Percentiles rank a stretch among this genome's conserved stretches.
These are phyloP conservation scores for Ploettnerulaceae sp. DNA, from an alignment of 2,329 filamentous ascomycete species.

Conservation along the genomic window DNA sequence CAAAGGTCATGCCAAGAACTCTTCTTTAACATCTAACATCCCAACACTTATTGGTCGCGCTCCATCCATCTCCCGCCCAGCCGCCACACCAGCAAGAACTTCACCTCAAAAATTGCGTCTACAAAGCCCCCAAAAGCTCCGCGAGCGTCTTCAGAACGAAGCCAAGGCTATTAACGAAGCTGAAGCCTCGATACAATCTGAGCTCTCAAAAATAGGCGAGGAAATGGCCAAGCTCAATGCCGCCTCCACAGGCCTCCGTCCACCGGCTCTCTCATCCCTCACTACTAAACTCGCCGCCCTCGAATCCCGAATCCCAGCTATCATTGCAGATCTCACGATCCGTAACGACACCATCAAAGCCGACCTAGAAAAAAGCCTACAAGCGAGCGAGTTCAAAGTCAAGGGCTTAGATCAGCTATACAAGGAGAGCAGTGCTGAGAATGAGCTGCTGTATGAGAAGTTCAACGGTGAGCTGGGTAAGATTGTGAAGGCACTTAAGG, in stretches of 20 bases:
- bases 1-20: slow-evolving; percentile 27
- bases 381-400: slow-evolving; percentile 71
- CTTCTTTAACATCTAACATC: slow-evolving; percentile 32
- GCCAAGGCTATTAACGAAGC: slow-evolving; percentile 68
- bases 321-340: slow-evolving; percentile 54
- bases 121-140: slow-evolving; percentile 68
- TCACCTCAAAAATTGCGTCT: slow-evolving; percentile 51
- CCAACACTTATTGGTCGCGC: slow-evolving; percentile 26
- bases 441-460: slow-evolving; percentile 84
- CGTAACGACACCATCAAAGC: slow-evolving; percentile 60
- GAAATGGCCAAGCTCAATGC: slow-evolving; percentile 63
- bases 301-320: slow-evolving; percentile 59
- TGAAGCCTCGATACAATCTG: slow-evolving; percentile 65
- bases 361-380: slow-evolving; percentile 68
- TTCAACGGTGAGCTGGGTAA: slow-evolving; percentile 89
- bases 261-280: slow-evolving; percentile 35
- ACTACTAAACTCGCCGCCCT: slow-evolving; percentile 60
- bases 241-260: slow-evolving; percentile 35
- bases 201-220: slow-evolving; percentile 74
- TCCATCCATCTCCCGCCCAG: slow-evolving; percentile 21
- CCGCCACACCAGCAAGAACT: slow-evolving; percentile 21
- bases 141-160: slow-evolving; percentile 80
- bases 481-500: slow-evolving; percentile 71
- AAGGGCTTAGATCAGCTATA: slow-evolving; percentile 84
- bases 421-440: slow-evolving; percentile 82